These are phyloP conservation scores for Herpotrichia juniperi DNA, from an alignment of 2,329 filamentous ascomycete genomes.

Conservation along the genomic window DNA sequence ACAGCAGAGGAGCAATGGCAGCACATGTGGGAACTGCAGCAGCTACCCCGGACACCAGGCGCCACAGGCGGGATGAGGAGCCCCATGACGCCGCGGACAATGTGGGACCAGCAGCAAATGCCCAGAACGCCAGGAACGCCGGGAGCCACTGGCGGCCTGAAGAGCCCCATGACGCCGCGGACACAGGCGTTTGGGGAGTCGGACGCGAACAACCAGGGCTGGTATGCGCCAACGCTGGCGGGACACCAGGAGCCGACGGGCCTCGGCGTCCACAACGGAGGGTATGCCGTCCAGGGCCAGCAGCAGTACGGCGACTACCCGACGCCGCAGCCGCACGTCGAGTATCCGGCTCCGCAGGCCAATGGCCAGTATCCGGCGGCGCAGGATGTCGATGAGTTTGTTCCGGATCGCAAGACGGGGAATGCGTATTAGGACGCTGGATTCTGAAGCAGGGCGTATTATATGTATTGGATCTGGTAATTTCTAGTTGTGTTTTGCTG, in stretches of 20 bases:
- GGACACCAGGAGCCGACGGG: not conserved
- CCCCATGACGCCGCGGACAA: slow-evolving; percentile 43
- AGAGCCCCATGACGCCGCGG: slow-evolving; percentile 40
- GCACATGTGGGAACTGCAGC: slow-evolving; percentile 50
- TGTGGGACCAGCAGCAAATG: slow-evolving; percentile 49
- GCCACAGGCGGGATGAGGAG: slow-evolving; percentile 34
- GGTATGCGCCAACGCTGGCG: not conserved
- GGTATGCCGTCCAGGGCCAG: too few relatives aligned
- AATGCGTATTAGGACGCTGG: not conserved
- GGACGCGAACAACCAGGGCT: slow-evolving; percentile 11
- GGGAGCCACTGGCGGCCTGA: slow-evolving; percentile 33
- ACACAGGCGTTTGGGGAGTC: slow-evolving; percentile 40
- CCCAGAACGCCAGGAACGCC: slow-evolving; percentile 43
- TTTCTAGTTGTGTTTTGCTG: too few relatives aligned
- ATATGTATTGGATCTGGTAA: too few relatives aligned
- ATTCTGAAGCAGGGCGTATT: too few relatives aligned
- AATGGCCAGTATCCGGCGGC: not conserved
- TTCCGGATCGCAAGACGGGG: not conserved
- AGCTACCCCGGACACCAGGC: slow-evolving; percentile 43
- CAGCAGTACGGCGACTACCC: too few relatives aligned
- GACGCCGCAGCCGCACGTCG: too few relatives aligned
- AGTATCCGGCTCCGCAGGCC: not conserved
- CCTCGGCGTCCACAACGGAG: not conserved
- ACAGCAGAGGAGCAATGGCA: slow-evolving; percentile 48
- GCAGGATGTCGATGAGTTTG: not conserved